A percentile compares a stretch with the other conserved stretches of the same genome.
These are phyloP conservation scores for Termitomyces sp. DNA, from an alignment of 768 basidiomycete species.

Conservation along the genomic window DNA sequence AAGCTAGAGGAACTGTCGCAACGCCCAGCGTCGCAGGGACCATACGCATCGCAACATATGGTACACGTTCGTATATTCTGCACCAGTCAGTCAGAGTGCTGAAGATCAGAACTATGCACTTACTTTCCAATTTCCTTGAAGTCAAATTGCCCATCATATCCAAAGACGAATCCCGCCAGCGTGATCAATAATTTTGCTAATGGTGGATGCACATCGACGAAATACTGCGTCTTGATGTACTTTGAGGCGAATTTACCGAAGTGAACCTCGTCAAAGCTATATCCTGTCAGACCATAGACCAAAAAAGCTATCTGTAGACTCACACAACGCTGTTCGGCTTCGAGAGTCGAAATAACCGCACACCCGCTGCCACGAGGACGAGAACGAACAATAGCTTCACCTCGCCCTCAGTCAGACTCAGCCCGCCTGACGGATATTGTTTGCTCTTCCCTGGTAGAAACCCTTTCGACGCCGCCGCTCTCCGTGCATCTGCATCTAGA, in stretches of 20 bases:
- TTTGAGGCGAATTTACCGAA: constrained; percentile 96
- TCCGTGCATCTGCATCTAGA: constrained; percentile 72
- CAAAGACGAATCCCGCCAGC: constrained; percentile 80
- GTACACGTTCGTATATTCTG: constrained; percentile 83
- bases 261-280: constrained; percentile 96
- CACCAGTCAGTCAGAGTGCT: neutral
- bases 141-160: constrained; percentile 92
- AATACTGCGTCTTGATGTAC: constrained; percentile 65
- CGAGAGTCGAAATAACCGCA: constrained; percentile 84
- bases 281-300: neutral
- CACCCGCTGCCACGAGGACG: constrained; percentile 67
- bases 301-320: constrained; percentile 32
- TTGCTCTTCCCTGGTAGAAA: constrained; percentile 51
- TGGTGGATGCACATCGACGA: constrained; percentile 96
- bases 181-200: constrained; percentile 96
- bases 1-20: constrained; percentile 85
- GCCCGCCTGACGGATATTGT: constrained; percentile 53
- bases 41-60: constrained; percentile 96
- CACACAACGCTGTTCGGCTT: constrained; percentile 92
- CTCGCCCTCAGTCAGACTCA: constrained; percentile 68
- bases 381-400: constrained; percentile 72
- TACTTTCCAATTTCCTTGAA: constrained; percentile 98
- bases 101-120: constrained; percentile 24
- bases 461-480: constrained; percentile 68
- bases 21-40: constrained; percentile 91